Percentiles rank a stretch among this genome's conserved stretches.
Conservation (phyloP, 2,329 filamentous ascomycete species). For the Celoporthe dispersa region DNA sequence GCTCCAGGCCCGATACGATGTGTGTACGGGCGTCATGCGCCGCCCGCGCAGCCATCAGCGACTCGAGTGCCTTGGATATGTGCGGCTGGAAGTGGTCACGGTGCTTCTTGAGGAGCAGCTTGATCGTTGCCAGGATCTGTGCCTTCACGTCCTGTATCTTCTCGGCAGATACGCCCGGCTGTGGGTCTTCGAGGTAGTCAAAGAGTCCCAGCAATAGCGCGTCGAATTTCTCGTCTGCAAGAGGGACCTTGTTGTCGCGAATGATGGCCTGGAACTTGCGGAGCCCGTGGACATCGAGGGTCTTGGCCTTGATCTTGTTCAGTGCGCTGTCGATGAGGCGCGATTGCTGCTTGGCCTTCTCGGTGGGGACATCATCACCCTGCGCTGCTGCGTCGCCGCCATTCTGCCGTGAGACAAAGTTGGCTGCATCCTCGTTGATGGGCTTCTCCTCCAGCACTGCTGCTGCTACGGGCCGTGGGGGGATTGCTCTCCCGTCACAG, state of each 20-base stretch:
- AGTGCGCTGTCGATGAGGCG: slow-evolving; percentile 76
- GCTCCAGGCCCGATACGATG: slow-evolving; percentile 74
- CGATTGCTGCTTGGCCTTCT: slow-evolving; percentile 60
- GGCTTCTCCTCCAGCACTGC: slow-evolving; percentile 64
- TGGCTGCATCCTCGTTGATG: slow-evolving; percentile 59
- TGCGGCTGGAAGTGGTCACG: slow-evolving; percentile 69
- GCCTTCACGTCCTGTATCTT: slow-evolving; percentile 75
- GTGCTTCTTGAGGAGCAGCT: slow-evolving; percentile 71
- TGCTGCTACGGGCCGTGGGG: slow-evolving; percentile 42
- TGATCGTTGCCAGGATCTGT: slow-evolving; percentile 75
- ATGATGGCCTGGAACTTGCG: slow-evolving; percentile 76
- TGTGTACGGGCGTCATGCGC: slow-evolving; percentile 71
- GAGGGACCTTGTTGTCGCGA: slow-evolving; percentile 66
- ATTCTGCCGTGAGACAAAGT: slow-evolving; percentile 35
- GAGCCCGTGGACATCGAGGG: slow-evolving; percentile 81
- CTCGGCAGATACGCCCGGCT: slow-evolving; percentile 58
- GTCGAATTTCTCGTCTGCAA: slow-evolving; percentile 71
- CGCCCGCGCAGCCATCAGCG: slow-evolving; percentile 67
- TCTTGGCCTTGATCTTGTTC: slow-evolving; percentile 69
- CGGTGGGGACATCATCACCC: slow-evolving; percentile 45
- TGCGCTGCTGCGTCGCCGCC: slow-evolving; percentile 25
- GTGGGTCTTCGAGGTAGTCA: slow-evolving; percentile 69
- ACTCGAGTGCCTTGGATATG: slow-evolving; percentile 69
- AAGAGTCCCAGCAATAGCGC: slow-evolving; percentile 70
- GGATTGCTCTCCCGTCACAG: slow-evolving; percentile 54